These are phyloP conservation scores for Thecaphora thlaspeos DNA, from an alignment of 1,284 basidiomycete genomes.

Conservation along the genomic window DNA sequence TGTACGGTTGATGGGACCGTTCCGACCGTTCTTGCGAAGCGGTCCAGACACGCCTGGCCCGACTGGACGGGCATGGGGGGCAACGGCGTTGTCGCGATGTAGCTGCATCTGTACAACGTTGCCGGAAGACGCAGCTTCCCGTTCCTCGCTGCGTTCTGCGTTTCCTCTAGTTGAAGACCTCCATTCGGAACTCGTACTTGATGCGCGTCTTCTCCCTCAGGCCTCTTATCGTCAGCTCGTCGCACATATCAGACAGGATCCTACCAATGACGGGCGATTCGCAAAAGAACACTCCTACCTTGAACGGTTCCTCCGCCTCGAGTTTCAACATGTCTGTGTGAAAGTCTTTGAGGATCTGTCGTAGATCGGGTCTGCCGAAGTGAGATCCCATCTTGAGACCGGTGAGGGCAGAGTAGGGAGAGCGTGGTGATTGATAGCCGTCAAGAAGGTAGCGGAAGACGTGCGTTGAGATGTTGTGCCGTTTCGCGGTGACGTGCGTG, in stretches of 20 bases:
- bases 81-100: too few relatives aligned
- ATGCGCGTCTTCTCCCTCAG: neutral
- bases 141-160: too few relatives aligned
- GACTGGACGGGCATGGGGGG: too few relatives aligned
- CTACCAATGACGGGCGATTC: neutral
- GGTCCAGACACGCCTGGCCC: too few relatives aligned
- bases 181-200: neutral
- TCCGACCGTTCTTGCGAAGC: too few relatives aligned
- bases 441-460: conserved; percentile 10
- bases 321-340: conserved; percentile 3
- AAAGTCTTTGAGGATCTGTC: conserved; percentile 1
- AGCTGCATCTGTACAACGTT: too few relatives aligned
- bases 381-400: conserved; percentile 1
- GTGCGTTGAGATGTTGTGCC: conserved; percentile 6
- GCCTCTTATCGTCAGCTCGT: neutral
- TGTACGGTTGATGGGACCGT: too few relatives aligned
- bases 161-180: neutral
- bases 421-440: neutral
- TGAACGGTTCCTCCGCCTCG: neutral
- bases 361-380: conserved; percentile 8
- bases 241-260: neutral
- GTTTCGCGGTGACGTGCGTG: conserved; percentile 9
- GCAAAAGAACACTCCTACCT: neutral
- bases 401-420: conserved; percentile 5
- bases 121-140: too few relatives aligned